phyloP scores from a whole-genome alignment of 2,329 filamentous ascomycete genomes.

The Penicillium sp. region DNA sequence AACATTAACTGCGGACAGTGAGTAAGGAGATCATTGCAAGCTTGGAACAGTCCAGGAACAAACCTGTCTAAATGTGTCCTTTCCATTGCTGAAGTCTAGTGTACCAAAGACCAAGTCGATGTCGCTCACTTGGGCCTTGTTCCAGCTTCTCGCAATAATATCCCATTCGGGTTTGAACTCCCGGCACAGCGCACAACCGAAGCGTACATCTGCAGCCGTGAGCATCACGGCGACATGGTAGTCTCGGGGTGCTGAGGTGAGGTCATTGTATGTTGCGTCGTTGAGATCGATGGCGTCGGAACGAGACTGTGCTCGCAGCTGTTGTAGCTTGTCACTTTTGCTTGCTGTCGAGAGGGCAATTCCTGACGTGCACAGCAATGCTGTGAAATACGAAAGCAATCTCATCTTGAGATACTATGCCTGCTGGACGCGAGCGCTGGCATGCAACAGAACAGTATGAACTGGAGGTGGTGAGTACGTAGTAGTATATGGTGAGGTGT shows the following conservation, averaged over 20 bases:
- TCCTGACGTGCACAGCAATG: conserved; percentile 34
- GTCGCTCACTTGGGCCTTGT: conserved; percentile 64
- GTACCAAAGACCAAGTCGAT: conserved; percentile 69
- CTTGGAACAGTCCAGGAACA: conserved; percentile 21
- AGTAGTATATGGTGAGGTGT: conserved; percentile 8
- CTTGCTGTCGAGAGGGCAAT: conserved; percentile 40
- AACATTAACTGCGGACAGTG: conserved; percentile 66
- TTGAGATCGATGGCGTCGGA: conserved; percentile 71
- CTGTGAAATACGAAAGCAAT: conserved; percentile 30
- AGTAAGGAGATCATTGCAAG: conserved; percentile 15
- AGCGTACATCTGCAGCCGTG: conserved; percentile 79
- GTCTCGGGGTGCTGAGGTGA: conserved; percentile 75
- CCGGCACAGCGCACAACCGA: conserved; percentile 78
- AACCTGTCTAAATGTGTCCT: conserved; percentile 82
- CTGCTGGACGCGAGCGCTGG: background rate
- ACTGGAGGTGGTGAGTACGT: background rate
- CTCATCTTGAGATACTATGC: conserved; percentile 24
- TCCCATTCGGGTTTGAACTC: conserved; percentile 97
- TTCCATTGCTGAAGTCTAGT: conserved; percentile 83
- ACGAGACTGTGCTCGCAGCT: conserved; percentile 66
- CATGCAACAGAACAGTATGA: background rate
- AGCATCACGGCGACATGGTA: conserved; percentile 79
- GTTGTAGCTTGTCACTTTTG: conserved; percentile 62
- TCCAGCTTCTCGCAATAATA: conserved; percentile 79
- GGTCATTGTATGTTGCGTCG: conserved; percentile 68